Percentiles rank a stretch among this genome's conserved stretches.
Conservation (phyloP, 2,329 filamentous ascomycete genomes). For the Hypoxylon sp. region DNA sequence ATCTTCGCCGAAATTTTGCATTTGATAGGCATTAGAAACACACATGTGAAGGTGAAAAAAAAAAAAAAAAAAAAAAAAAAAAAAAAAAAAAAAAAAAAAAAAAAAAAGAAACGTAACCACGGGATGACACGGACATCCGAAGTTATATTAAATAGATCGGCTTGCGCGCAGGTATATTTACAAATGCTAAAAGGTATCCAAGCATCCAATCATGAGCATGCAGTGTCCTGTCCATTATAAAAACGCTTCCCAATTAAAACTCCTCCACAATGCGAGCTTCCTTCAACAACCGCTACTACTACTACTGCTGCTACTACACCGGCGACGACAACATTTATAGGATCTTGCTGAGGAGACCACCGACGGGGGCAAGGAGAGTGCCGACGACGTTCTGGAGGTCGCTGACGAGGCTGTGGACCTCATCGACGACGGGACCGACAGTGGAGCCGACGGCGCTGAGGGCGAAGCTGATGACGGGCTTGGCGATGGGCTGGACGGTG, state of each 20-base stretch:
- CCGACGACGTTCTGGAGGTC: constrained; percentile 39
- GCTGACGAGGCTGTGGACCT: constrained; percentile 44
- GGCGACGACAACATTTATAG: constrained; percentile 29
- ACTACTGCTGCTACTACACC: constrained; percentile 15
- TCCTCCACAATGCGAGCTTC: constrained; percentile 36
- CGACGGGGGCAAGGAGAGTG: constrained; percentile 41
- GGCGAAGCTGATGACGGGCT: constrained; percentile 48
- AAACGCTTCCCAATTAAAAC: constrained; percentile 33
- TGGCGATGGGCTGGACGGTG: constrained; percentile 46
- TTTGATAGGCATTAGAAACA: not conserved
- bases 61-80: not conserved
- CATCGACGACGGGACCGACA: constrained; percentile 39
- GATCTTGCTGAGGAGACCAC: constrained; percentile 30
- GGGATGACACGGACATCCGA: constrained; percentile 13
- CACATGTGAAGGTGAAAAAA: not conserved
- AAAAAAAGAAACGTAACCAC: not conserved
- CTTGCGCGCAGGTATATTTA: constrained; percentile 42
- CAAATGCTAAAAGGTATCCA: constrained; percentile 46
- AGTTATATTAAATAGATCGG: constrained; percentile 31
- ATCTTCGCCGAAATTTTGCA: constrained; percentile 4
- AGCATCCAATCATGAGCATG: constrained; percentile 48
- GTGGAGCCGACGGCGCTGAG: constrained; percentile 40
- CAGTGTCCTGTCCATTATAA: constrained; percentile 34
- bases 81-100: not conserved
- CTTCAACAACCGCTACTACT: not conserved